Percentiles rank a stretch among this genome's conserved stretches.
Conservation (phyloP, 169 alveolate species). For the Fabrea salina region DNA sequence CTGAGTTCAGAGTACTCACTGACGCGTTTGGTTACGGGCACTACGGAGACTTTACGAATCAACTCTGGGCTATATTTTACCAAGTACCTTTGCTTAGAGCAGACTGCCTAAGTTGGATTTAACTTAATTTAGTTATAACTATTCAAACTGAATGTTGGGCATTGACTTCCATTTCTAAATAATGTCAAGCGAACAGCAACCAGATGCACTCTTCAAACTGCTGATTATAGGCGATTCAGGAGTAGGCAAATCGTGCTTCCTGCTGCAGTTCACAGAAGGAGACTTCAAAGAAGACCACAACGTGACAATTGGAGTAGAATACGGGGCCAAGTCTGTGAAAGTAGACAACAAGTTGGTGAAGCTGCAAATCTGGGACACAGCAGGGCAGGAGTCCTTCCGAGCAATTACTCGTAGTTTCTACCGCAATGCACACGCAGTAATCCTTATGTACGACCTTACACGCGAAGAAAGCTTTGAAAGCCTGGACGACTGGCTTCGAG, state of each 20-base stretch:
- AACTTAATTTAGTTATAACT: too few species aligned
- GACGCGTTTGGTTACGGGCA: too few species aligned
- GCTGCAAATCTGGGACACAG: conserved; percentile 80
- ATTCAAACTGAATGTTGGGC: too few species aligned
- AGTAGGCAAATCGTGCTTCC: conserved; percentile 75
- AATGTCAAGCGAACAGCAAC: too few species aligned
- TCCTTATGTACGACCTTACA: conserved; percentile 66
- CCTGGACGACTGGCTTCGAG: conserved; percentile 14
- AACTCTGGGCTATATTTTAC: too few species aligned
- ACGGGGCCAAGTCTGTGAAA: conserved; percentile 54
- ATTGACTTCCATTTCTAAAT: too few species aligned
- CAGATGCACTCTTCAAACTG: conserved; percentile 33
- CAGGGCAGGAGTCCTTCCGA: conserved; percentile 78
- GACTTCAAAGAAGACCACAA: conserved; percentile 58
- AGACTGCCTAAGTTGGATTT: too few species aligned
- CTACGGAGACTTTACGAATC: too few species aligned
- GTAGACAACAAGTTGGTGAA: conserved; percentile 50
- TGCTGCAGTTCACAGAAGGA: conserved; percentile 53
- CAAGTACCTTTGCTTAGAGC: too few species aligned
- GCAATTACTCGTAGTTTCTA: conserved; percentile 69
- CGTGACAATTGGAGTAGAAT: conserved; percentile 82
- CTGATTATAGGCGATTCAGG: conserved; percentile 57
- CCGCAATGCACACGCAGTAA: conserved; percentile 72
- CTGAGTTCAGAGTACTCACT: too few species aligned
- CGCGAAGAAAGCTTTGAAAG: conserved; percentile 36